phyloP scores from a whole-genome alignment of 306 rosid genomes.

The Rubus idaeus region DNA sequence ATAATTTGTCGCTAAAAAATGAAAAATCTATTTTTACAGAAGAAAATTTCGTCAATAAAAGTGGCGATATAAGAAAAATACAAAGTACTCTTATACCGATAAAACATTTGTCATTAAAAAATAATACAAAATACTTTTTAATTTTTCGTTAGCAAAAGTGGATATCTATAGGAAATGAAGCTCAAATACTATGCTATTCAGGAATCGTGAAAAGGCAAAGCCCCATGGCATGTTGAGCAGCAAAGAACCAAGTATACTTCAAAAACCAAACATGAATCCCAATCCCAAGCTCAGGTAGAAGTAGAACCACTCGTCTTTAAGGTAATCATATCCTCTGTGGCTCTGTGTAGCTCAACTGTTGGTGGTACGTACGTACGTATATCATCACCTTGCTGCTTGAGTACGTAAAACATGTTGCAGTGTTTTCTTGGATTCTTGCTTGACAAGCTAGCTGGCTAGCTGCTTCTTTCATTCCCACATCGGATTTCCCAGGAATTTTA shows the following conservation, averaged over 20 bases:
- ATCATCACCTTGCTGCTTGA: no score
- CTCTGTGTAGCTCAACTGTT: conserved; percentile 5
- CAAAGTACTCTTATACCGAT: no score
- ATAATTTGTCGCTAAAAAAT: no score
- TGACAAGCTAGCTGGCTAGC: neutral
- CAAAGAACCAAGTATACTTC: neutral
- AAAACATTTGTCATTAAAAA: no score
- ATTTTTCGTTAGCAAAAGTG: no score
- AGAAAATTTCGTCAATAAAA: no score
- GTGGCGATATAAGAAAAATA: no score
- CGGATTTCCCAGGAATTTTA: neutral
- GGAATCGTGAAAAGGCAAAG: neutral
- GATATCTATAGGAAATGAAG: neutral
- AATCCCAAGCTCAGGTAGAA: conserved; percentile 10
- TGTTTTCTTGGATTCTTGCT: neutral
- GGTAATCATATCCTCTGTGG: neutral
- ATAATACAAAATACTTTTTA: no score
- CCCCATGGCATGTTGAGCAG: conserved; percentile 5
- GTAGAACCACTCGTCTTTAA: neutral
- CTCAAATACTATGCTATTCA: neutral
- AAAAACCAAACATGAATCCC: neutral
- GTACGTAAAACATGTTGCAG: no score
- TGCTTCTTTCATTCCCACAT: neutral
- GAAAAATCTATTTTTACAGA: no score
- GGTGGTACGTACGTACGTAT: neutral